Percentiles rank a stretch among this genome's conserved stretches.
These are phyloP conservation scores for Capsicum baccatum DNA, from an alignment of 257 asterid species.

Conservation along the genomic window DNA sequence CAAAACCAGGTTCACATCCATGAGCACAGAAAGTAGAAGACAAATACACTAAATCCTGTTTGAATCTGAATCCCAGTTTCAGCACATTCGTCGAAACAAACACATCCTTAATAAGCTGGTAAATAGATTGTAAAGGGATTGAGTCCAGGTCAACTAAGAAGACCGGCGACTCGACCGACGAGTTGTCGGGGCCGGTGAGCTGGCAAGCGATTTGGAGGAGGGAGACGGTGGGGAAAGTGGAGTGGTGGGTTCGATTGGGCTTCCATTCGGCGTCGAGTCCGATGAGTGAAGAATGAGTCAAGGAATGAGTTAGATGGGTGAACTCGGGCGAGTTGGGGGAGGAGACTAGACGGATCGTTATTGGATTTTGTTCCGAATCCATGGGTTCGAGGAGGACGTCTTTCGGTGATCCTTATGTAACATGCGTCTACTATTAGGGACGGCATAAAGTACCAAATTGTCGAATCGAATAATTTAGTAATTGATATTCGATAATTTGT, in stretches of 20 bases:
- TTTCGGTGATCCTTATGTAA: background rate
- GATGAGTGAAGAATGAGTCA: conserved; percentile 66
- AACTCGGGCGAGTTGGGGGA: conserved; percentile 74
- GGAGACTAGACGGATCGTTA: conserved; percentile 54
- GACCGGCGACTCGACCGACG: conserved; percentile 50
- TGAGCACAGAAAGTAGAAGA: conserved; percentile 74
- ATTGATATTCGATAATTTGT: no score
- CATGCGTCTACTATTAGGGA: no score
- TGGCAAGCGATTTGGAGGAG: conserved; percentile 95
- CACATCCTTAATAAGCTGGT: conserved; percentile 55
- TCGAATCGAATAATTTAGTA: no score
- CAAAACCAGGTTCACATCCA: conserved; percentile 78
- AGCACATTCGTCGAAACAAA: conserved; percentile 57
- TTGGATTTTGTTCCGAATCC: conserved; percentile 44
- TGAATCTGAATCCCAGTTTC: conserved; percentile 83
- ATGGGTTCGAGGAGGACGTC: conserved; percentile 21
- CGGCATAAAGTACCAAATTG: no score
- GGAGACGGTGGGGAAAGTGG: conserved; percentile 78
- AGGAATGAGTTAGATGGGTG: conserved; percentile 52
- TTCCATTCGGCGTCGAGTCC: conserved; percentile 98
- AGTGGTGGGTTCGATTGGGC: conserved; percentile 58
- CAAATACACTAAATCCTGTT: conserved; percentile 86
- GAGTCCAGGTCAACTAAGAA: conserved; percentile 76
- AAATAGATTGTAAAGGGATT: conserved; percentile 57
- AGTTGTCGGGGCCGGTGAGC: conserved; percentile 31